These are phyloP conservation scores for Aspergillus incahuasiensis DNA, from an alignment of 495 filamentous ascomycete genomes.

Conservation along the genomic window DNA sequence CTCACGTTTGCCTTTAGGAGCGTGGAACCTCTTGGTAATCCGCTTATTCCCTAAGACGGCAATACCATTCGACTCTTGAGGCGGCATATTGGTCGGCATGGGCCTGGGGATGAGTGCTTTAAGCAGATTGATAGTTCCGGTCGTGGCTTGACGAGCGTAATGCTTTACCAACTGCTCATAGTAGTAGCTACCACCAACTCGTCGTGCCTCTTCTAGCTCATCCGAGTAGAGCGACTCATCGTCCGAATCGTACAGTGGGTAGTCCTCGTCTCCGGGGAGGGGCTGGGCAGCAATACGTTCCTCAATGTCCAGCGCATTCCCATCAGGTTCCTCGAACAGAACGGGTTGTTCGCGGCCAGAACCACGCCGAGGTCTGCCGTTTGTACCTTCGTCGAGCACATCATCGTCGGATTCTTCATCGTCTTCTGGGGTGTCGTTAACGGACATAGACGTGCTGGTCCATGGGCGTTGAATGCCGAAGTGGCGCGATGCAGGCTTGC, in stretches of 20 bases:
- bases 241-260: conserved; percentile 89
- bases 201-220: conserved; percentile 66
- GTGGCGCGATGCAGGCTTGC: conserved; percentile 77
- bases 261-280: conserved; percentile 58
- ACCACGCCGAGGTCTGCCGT: background rate
- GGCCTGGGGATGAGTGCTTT: conserved; percentile 55
- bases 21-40: conserved; percentile 66
- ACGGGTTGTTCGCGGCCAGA: conserved; percentile 5
- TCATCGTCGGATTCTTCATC: conserved; percentile 61
- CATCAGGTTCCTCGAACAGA: conserved; percentile 36
- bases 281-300: conserved; percentile 64
- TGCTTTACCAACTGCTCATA: conserved; percentile 51
- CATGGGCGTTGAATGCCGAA: conserved; percentile 84
- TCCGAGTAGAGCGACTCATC: conserved; percentile 67
- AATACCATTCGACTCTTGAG: conserved; percentile 43
- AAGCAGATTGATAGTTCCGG: conserved; percentile 40
- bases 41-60: conserved; percentile 46
- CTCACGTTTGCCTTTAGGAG: conserved; percentile 81
- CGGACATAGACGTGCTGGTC: conserved; percentile 67
- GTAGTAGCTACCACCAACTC: conserved; percentile 68
- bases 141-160: conserved; percentile 36
- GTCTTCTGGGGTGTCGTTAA: conserved; percentile 61
- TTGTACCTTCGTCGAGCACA: conserved; percentile 42
- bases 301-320: conserved; percentile 65
- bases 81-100: conserved; percentile 53